Percentiles rank a stretch among this genome's conserved stretches.
These are phyloP conservation scores for Kwoniella bestiolae DNA, from an alignment of 768 basidiomycete genomes.

Conservation along the genomic window DNA sequence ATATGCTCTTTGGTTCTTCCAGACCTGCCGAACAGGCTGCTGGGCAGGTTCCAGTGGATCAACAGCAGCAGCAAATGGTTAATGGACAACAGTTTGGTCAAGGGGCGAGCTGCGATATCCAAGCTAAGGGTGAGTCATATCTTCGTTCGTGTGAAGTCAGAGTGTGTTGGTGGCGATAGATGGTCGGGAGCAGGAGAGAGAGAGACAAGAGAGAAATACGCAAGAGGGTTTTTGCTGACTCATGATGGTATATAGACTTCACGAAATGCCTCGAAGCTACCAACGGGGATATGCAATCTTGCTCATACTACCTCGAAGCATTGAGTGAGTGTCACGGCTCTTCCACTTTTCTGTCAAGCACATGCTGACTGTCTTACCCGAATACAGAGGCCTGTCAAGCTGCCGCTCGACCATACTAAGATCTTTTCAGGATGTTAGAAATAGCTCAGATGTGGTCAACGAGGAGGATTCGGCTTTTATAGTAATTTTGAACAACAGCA, in stretches of 20 bases:
- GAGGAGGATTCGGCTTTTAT: background rate
- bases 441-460: background rate
- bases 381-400: slow-evolving; percentile 56
- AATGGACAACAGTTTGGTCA: slow-evolving; percentile 24
- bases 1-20: slow-evolving; percentile 55
- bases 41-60: slow-evolving; percentile 46
- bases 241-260: slow-evolving; percentile 49
- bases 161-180: background rate
- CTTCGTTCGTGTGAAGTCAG: background rate
- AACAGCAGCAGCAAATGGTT: slow-evolving; percentile 38
- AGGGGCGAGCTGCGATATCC: slow-evolving; percentile 51
- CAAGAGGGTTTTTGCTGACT: too few relatives aligned
- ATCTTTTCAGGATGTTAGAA: slow-evolving; percentile 1
- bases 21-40: slow-evolving; percentile 35
- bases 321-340: slow-evolving; percentile 38
- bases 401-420: slow-evolving; percentile 56
- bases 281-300: slow-evolving; percentile 52
- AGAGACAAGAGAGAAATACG: too few relatives aligned
- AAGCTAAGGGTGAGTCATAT: slow-evolving; percentile 53
- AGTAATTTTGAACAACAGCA: background rate
- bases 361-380: background rate
- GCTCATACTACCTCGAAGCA: slow-evolving; percentile 57
- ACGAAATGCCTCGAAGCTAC: slow-evolving; percentile 58
- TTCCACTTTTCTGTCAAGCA: background rate
- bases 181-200: background rate